These are phyloP conservation scores for Steccherinum ochraceum DNA, from an alignment of 768 basidiomycete species.

Conservation along the genomic window DNA sequence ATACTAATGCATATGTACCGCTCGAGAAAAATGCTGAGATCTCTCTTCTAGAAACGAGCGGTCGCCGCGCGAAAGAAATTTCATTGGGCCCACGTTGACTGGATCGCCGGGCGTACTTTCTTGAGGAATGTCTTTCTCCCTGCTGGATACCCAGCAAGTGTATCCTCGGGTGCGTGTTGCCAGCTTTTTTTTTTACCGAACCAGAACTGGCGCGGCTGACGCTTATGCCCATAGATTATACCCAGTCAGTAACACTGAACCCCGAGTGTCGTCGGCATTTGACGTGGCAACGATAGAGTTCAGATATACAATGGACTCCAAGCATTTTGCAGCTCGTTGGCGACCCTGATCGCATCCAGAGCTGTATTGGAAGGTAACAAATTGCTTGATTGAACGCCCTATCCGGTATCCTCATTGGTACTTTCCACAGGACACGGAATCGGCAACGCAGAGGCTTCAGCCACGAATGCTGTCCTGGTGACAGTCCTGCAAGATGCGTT, in stretches of 20 bases:
- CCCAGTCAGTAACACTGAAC: no score
- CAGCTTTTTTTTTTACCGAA: no score
- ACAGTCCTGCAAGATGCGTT: constrained; percentile 62
- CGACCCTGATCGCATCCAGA: constrained; percentile 56
- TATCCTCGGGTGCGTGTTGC: constrained; percentile 47
- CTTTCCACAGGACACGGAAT: constrained; percentile 53
- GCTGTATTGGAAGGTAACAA: constrained; percentile 57
- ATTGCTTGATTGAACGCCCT: neutral
- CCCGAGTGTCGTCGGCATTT: no score
- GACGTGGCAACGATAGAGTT: no score
- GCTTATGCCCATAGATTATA: no score
- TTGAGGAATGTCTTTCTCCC: constrained; percentile 50
- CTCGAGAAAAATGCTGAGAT: no score
- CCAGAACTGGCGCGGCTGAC: no score
- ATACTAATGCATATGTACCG: no score
- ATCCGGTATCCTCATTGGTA: neutral
- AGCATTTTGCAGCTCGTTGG: constrained; percentile 64
- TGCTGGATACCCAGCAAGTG: constrained; percentile 53
- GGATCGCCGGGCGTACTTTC: constrained; percentile 18
- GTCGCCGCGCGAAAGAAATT: no score
- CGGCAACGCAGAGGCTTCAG: constrained; percentile 59
- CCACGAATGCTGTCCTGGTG: constrained; percentile 58
- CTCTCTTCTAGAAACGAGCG: no score
- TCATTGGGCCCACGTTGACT: no score
- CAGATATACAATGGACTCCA: constrained; percentile 33